Evolutionary conservation across 139 green algal genomes (phyloP), one percentile per base, ranked within the genome.

Genomic region (Eudorina sp.): DNA sequence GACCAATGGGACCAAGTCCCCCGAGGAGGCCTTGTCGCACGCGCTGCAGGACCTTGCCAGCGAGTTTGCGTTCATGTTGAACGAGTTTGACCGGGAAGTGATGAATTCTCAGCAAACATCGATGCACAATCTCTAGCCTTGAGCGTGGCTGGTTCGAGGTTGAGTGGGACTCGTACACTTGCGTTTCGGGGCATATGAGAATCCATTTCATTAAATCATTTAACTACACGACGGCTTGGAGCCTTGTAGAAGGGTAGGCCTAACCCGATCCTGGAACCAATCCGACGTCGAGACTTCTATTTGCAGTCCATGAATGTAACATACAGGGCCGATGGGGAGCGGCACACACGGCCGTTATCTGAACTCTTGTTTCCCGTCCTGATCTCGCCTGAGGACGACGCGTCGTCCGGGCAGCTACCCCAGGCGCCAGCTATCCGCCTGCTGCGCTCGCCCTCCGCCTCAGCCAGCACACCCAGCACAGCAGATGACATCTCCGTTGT

Each of bases 1-100:
- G 79, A 97, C 95, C 41, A 96, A 89, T 21, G 94, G 92, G 5
- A 76, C 72, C 18, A 96, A 95, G 88, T 55, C 75, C 19, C 94
- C 94, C 7, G 88, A 91, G 19, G 55, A 88, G 5, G 92, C 90
- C 3, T 83, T 96, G 84, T 34, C 88, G 23, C 88, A 92, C 41
- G 86, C 95, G 6, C 82, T 97, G 34, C 64, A 91, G 51, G 92
- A 94, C 51, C 84, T 97, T 29, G 68, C 64, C 0, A 88, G 82
- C 40, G 94, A 96, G 70, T 73, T 93, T 0, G 29, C 7, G 0
- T 86, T 89, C 60, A 90, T 96, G 25, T 68, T 83, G 36, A 41
- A n/a, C 3, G 40, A 89, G 58, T 93, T 95, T 73, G 69, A 90
- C 23, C 18, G 70, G 27, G 70, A 79, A 53, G 23, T 79, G 40